A percentile compares a stretch with the other conserved stretches of the same genome.
These are phyloP conservation scores for Trametes hirsuta DNA, from an alignment of 1,284 basidiomycete species.

Conservation along the genomic window DNA sequence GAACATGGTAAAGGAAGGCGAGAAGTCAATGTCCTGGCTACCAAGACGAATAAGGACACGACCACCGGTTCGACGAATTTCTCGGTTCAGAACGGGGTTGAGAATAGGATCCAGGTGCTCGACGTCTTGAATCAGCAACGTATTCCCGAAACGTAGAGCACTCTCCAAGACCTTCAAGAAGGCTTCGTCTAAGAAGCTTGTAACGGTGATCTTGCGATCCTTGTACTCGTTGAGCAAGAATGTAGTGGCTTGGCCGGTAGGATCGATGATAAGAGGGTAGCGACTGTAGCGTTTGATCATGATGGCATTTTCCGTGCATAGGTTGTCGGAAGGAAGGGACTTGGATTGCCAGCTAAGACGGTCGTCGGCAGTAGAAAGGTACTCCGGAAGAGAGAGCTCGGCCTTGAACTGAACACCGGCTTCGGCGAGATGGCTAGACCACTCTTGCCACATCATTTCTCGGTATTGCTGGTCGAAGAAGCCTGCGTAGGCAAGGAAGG, in stretches of 20 bases:
- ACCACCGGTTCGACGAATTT: constrained; percentile 93
- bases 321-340: constrained; percentile 91
- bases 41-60: constrained; percentile 97
- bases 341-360: constrained; percentile 96
- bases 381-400: constrained; percentile 93
- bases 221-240: constrained; percentile 96
- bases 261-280: constrained; percentile 98
- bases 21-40: constrained; percentile 99
- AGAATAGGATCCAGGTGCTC: constrained; percentile 98
- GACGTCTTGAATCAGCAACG: constrained; percentile 96
- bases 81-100: constrained; percentile 97
- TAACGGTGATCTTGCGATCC: constrained; percentile 96
- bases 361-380: constrained; percentile 97
- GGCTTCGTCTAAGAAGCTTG: constrained; percentile 97
- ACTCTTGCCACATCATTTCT: constrained; percentile 96
- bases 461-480: constrained; percentile 99
- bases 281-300: constrained; percentile 99
- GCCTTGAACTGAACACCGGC: constrained; percentile 94
- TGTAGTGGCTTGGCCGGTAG: constrained; percentile 96
- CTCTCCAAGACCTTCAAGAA: constrained; percentile 99
- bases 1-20: constrained; percentile 99
- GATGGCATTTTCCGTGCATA: constrained; percentile 98
- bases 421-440: constrained; percentile 87
- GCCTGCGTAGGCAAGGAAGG: constrained; percentile 96
- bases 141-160: constrained; percentile 98